phyloP scores from a whole-genome alignment of 129 eudicot species.

The Helianthus annuus region HanXRQr2.0-SUNRISE NC_035444.2:40690185-40690684 shows the following conservation, averaged over 20 bases:
- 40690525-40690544: conserved; percentile 72
- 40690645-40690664: not conserved
- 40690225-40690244: no score
- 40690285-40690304: conserved; percentile 97
- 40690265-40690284: conserved; percentile 22
- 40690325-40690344: conserved; percentile 96
- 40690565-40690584: conserved; percentile 77
- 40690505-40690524: conserved; percentile 88
- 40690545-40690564: conserved; percentile 64
- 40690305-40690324: conserved; percentile 96
- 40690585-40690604: conserved; percentile 56
- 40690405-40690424: not conserved
- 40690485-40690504: conserved; percentile 70
- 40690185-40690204: no score
- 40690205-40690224: no score
- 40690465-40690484: conserved; percentile 76
- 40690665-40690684: conserved; percentile 44
- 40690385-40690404: conserved; percentile 46
- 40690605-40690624: not conserved
- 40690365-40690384: conserved; percentile 90
- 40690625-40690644: not conserved
- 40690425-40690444: conserved; percentile 6
- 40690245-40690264: not conserved
- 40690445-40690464: not conserved
- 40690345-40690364: conserved; percentile 97